Evolutionary conservation across 31 red algal species (phyloP).

Genomic region (Asparagopsis taxiformis): DNA sequence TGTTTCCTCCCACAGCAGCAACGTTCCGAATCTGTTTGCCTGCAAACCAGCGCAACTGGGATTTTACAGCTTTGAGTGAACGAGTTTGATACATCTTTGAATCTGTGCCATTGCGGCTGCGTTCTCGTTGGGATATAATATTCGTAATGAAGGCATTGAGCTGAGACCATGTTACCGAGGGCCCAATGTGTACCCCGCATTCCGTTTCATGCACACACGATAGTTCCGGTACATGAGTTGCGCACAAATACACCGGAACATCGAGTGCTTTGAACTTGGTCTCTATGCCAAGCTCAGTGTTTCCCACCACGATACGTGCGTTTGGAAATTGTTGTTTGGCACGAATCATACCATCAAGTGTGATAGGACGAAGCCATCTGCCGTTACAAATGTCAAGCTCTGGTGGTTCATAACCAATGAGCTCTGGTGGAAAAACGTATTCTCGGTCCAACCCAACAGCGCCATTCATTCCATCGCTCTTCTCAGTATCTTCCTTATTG

Average conservation of each 20-base stretch:
- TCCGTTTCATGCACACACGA: conserved; percentile 3
- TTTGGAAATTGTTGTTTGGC: conserved; percentile 3
- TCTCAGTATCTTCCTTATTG: background rate
- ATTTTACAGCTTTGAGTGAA: conserved; percentile 47
- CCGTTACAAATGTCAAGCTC: conserved; percentile 29
- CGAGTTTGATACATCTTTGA: conserved; percentile 25
- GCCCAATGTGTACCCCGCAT: conserved; percentile 57
- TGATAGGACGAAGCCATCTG: conserved; percentile 45
- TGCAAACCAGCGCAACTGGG: conserved; percentile 75
- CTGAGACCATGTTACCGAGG: conserved; percentile 63
- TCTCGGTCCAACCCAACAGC: conserved; percentile 6
- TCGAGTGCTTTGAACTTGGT: conserved; percentile 27
- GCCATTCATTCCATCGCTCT: background rate
- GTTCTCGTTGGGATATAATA: conserved; percentile 6
- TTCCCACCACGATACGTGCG: conserved; percentile 49
- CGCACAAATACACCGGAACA: conserved; percentile 37
- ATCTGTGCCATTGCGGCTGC: background rate
- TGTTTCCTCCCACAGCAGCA: conserved; percentile 72
- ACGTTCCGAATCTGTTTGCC: conserved; percentile 85
- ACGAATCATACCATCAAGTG: conserved; percentile 25
- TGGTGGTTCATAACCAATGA: conserved; percentile 24
- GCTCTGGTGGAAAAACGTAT: conserved; percentile 50
- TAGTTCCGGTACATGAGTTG: conserved; percentile 60
- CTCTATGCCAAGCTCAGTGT: conserved; percentile 72
- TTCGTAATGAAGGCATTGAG: conserved; percentile 40